These are phyloP conservation scores for barley (Hordeum vulgare) DNA, from an alignment of 176 grass and related monocot genomes.

Conservation along the genomic window MorexV3_pseudomolecules_assembly NC_058519.1:567009865-567010364, in stretches of 20 bases:
- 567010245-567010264: background rate
- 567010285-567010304: background rate
- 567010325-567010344: background rate
- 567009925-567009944: slow-evolving; percentile 8
- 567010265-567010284: too few relatives aligned
- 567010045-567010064: slow-evolving; percentile 93
- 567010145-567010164: background rate
- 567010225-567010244: background rate
- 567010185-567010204: background rate
- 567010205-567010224: background rate
- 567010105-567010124: too few relatives aligned
- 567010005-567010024: slow-evolving; percentile 88
- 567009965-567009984: background rate
- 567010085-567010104: background rate
- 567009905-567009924: slow-evolving; percentile 8
- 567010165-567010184: background rate
- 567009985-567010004: slow-evolving; percentile 34
- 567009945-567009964: background rate
- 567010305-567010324: background rate
- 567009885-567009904: slow-evolving; percentile 12
- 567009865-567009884: slow-evolving; percentile 17
- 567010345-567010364: background rate
- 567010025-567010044: slow-evolving; percentile 93
- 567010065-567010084: slow-evolving; percentile 16
- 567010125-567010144: too few relatives aligned